These are phyloP conservation scores for Clarireedia homoeocarpa DNA, from an alignment of 2,329 filamentous ascomycete species.

Conservation along the genomic window DNA sequence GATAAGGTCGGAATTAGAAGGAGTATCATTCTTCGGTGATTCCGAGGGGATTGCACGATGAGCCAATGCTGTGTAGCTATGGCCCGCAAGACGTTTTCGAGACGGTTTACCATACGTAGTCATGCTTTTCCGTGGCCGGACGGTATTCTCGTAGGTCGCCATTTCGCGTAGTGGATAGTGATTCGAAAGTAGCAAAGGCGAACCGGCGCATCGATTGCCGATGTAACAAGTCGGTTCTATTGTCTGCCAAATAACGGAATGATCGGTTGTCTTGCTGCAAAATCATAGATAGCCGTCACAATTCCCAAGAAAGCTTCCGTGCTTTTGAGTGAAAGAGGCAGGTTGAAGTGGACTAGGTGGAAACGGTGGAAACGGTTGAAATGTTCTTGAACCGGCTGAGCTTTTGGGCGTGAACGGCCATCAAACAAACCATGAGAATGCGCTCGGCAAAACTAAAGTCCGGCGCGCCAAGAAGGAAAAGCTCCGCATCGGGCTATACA, in stretches of 20 bases:
- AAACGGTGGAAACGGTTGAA: neutral
- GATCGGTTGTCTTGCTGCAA: no score
- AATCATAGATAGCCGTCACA: no score
- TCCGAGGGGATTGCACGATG: conserved; percentile 20
- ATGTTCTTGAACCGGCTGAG: neutral
- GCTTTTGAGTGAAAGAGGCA: neutral
- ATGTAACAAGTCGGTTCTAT: neutral
- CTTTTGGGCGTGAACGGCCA: no score
- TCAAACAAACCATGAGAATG: no score
- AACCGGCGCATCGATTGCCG: conserved; percentile 4
- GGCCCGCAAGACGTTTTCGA: conserved; percentile 25
- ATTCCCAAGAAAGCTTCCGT: neutral
- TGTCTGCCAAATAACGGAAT: neutral
- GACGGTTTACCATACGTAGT: conserved; percentile 29
- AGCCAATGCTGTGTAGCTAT: conserved; percentile 17
- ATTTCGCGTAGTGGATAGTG: conserved; percentile 13
- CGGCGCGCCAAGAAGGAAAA: neutral
- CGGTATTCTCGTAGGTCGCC: conserved; percentile 22
- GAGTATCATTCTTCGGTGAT: conserved; percentile 6
- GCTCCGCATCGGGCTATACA: no score
- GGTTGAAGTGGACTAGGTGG: neutral
- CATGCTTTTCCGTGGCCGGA: conserved; percentile 23
- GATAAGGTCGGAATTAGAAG: conserved; percentile 5
- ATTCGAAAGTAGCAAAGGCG: neutral
- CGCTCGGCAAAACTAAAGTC: neutral